phyloP scores from a whole-genome alignment of 176 grass and related monocot species.

The Lolium multiflorum region DNA sequence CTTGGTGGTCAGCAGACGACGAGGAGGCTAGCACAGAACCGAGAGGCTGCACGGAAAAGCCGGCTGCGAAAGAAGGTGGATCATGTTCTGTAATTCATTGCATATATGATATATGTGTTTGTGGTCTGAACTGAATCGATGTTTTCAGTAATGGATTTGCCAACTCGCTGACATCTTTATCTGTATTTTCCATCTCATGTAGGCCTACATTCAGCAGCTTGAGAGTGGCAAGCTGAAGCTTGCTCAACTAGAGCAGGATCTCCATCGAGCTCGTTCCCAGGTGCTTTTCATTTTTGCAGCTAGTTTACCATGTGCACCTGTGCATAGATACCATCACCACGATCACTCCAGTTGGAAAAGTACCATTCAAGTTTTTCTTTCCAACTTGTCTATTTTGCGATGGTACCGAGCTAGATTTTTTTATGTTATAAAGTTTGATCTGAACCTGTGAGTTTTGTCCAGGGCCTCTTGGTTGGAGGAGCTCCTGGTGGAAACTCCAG shows the following conservation, averaged over 20 bases:
- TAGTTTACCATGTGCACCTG: background rate
- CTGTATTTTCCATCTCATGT: constrained; percentile 15
- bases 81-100: background rate
- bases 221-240: constrained; percentile 82
- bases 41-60: constrained; percentile 93
- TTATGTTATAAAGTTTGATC: background rate
- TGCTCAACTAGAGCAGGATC: constrained; percentile 81
- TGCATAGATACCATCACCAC: background rate
- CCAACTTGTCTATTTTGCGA: background rate
- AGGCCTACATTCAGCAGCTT: constrained; percentile 90
- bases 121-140: background rate
- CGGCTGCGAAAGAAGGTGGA: constrained; percentile 85
- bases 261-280: constrained; percentile 78
- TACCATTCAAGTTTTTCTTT: background rate
- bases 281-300: constrained; percentile 31
- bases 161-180: constrained; percentile 25
- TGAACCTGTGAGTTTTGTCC: constrained; percentile 34
- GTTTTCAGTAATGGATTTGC: background rate
- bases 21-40: constrained; percentile 87
- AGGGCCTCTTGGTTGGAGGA: constrained; percentile 76
- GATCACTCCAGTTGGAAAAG: background rate
- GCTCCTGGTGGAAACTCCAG: constrained; percentile 62
- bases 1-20: constrained; percentile 49
- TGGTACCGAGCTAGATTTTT: background rate
- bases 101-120: background rate